phyloP scores from a whole-genome alignment of 2,329 filamentous ascomycete species.

The Colletotrichum siamense region DNA sequence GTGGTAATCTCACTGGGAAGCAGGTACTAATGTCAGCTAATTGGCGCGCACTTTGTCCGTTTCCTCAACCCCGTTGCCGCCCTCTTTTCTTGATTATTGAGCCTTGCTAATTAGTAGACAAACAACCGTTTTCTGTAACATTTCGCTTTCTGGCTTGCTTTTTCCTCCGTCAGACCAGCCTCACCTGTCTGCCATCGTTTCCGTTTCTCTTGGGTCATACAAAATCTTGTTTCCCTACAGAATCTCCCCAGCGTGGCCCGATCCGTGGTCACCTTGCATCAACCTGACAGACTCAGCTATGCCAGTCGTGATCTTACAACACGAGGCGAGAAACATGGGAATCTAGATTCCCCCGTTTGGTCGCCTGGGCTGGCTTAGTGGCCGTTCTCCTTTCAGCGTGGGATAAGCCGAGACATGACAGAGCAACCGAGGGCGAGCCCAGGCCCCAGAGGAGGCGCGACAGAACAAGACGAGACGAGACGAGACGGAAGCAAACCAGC shows the following conservation, averaged over 20 bases:
- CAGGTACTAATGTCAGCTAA: conserved; percentile 20
- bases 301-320: neutral
- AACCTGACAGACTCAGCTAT: neutral
- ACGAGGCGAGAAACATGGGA: neutral
- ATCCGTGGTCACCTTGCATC: neutral
- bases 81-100: neutral
- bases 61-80: neutral
- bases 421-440: conserved; percentile 3
- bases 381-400: conserved; percentile 13
- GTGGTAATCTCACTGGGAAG: conserved; percentile 19
- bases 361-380: conserved; percentile 6
- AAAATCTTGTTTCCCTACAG: conserved; percentile 7
- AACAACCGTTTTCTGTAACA: conserved; percentile 19
- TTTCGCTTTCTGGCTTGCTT: conserved; percentile 14
- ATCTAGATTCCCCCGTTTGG: neutral
- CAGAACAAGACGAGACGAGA: conserved; percentile 21
- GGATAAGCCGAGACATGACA: conserved; percentile 11
- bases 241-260: conserved; percentile 6
- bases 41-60: conserved; percentile 14
- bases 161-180: neutral
- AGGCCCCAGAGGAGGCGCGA: conserved; percentile 11
- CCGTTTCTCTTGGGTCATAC: neutral
- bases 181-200: neutral
- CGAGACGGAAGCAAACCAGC: conserved; percentile 22
- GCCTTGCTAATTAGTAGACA: conserved; percentile 8